Conservation (phyloP, 352 stramenopile species). For the Phytophthora podocarpi region DNA sequence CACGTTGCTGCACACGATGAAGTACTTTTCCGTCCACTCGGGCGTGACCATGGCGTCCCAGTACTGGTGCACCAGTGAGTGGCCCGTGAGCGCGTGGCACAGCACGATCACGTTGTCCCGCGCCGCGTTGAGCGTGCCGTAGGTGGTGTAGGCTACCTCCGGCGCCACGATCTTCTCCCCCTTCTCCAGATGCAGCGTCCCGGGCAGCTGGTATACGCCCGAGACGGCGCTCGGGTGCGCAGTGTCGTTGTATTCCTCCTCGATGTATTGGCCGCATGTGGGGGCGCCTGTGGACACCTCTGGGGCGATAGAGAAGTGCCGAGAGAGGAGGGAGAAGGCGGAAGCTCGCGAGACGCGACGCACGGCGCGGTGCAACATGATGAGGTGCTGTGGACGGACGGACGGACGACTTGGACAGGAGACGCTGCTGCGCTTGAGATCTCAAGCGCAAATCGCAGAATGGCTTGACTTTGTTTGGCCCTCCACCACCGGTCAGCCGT, state of each 20-base stretch:
- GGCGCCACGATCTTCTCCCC: constrained; percentile 68
- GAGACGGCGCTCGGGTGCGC: constrained; percentile 53
- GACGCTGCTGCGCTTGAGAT: constrained; percentile 3
- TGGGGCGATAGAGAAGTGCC: constrained; percentile 17
- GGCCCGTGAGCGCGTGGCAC: constrained; percentile 95
- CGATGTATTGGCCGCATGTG: constrained; percentile 24
- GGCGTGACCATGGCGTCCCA: constrained; percentile 94
- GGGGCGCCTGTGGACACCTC: constrained; percentile 9
- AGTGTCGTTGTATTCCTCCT: constrained; percentile 70
- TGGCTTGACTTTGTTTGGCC: constrained; percentile 19
- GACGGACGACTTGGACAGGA: not conserved
- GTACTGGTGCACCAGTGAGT: constrained; percentile 93
- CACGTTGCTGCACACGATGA: constrained; percentile 97
- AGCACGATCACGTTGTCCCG: constrained; percentile 94
- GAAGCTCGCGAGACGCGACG: constrained; percentile 17
- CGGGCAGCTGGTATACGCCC: constrained; percentile 45
- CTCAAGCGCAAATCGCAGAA: constrained; percentile 18
- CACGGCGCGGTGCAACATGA: constrained; percentile 32
- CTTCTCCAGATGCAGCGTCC: constrained; percentile 64
- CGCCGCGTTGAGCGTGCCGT: constrained; percentile 88
- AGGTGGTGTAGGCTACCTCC: constrained; percentile 94
- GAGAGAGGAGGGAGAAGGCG: constrained; percentile 3
- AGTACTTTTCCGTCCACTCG: constrained; percentile 96
- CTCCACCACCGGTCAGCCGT: constrained; percentile 20
- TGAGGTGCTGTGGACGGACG: constrained; percentile 5